Evolutionary conservation across 306 rosid genomes (phyloP), one percentile per base, ranked within the genome.

Genomic region (Heteromeles arbutifolia): DNA sequence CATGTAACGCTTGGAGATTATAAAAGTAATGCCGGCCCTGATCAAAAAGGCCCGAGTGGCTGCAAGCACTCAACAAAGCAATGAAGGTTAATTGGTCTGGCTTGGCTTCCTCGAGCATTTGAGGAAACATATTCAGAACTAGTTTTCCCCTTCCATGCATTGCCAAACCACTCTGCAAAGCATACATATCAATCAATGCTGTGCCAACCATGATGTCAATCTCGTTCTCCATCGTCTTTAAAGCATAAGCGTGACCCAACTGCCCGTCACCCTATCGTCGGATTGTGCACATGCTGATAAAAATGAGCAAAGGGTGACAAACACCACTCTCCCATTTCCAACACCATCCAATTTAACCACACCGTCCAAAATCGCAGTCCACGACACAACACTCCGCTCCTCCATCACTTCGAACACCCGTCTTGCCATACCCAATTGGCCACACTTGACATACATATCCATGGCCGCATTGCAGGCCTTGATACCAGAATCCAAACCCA

Each of bases 341-440:
- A 90, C 83, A 62, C 97, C 88, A 81, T 85, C 96, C 78, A 73
- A 85, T 75, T 75, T 87, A 52, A 90, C 86, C 44, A 72, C 81
- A 25, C 93, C 90, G 22, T 88, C 92, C 87, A 90, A 82, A 73
- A 90, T 72, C 78, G 83, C 92, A 58, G 88, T 88, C 97, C 97
- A 92, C 4, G 96, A 90, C 77, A 90, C 93, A 28, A 90, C 89
- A 75, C 83, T 92, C 34, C 41, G 72, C 29, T 64, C 86, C 78
- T 50, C 88, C 84, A 88, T n/a, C 57, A 64, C 88, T 64, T 80
- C 85, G 45, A 92, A 90, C 57, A 88, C 87, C 79, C 77, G 74
- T 65, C 69, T 88, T 17, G 86, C 93, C 76, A 75, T 87, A 39
- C 77, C 67, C 81, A 88, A 9, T 59, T 82, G 66, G 26, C 88